Percentiles rank a stretch among this genome's conserved stretches.
phyloP scores from a whole-genome alignment of 345 rosid species.

The Cardamine chenopodiifolia region DNA sequence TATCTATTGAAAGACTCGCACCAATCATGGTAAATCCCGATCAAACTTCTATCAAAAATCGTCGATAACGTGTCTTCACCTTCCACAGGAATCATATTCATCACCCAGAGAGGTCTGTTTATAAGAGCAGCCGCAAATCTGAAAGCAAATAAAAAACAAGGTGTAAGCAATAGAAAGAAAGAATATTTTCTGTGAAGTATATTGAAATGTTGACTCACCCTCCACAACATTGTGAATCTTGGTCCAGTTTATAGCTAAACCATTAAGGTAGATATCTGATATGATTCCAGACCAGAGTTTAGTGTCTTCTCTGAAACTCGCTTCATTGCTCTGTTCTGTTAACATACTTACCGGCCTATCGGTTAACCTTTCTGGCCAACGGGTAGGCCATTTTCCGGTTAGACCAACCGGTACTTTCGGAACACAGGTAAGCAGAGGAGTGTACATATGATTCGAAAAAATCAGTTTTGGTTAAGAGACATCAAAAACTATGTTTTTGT shows the following conservation, averaged over 20 bases:
- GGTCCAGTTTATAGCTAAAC: slow-evolving; percentile 70
- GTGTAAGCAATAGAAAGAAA: slow-evolving; percentile 26
- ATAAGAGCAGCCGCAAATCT: slow-evolving; percentile 88
- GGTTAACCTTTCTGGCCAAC: slow-evolving; percentile 78
- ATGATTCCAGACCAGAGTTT: slow-evolving; percentile 69
- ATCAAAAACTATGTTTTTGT: neutral
- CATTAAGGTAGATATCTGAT: slow-evolving; percentile 62
- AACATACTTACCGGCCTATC: slow-evolving; percentile 55
- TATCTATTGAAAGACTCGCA: slow-evolving; percentile 83
- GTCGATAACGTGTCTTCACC: slow-evolving; percentile 63
- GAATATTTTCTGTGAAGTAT: slow-evolving; percentile 41
- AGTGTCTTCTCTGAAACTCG: slow-evolving; percentile 52
- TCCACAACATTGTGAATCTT: slow-evolving; percentile 79
- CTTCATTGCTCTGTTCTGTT: slow-evolving; percentile 40
- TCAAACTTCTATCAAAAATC: slow-evolving; percentile 78
- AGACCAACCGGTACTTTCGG: slow-evolving; percentile 57
- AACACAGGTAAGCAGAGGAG: slow-evolving; percentile 63
- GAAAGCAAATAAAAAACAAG: slow-evolving; percentile 22
- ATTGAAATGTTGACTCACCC: slow-evolving; percentile 55
- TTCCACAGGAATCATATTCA: slow-evolving; percentile 79
- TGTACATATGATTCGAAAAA: slow-evolving; percentile 54
- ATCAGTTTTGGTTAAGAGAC: neutral
- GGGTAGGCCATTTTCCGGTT: slow-evolving; percentile 57
- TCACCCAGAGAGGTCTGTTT: slow-evolving; percentile 77
- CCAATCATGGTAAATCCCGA: slow-evolving; percentile 93